These are phyloP conservation scores for Calcarisporium arbuscula DNA, from an alignment of 2,329 filamentous ascomycete species.

Conservation along the genomic window DNA sequence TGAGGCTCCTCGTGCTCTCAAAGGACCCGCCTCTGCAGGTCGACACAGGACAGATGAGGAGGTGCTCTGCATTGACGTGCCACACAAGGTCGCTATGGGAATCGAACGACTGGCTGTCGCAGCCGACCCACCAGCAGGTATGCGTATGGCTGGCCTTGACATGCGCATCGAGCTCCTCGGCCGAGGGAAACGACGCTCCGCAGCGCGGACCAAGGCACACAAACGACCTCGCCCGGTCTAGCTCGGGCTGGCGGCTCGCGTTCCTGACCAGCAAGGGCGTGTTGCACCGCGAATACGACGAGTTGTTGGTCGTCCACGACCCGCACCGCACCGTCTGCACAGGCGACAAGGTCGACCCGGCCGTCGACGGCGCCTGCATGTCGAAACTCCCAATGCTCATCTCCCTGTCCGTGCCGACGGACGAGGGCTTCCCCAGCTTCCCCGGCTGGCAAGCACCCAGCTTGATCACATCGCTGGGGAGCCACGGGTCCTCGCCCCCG, in stretches of 20 bases:
- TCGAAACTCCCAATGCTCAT: constrained; percentile 20
- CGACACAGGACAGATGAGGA: constrained; percentile 33
- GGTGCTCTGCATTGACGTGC: constrained; percentile 38
- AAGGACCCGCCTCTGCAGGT: constrained; percentile 32
- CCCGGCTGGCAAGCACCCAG: no score
- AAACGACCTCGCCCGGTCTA: constrained; percentile 8
- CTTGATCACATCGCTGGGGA: no score
- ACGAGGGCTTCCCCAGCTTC: no score
- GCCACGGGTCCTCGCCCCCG: no score
- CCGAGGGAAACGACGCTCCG: constrained; percentile 15
- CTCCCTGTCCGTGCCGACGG: no score
- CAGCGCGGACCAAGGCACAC: constrained; percentile 22
- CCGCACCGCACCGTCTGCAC: constrained; percentile 22
- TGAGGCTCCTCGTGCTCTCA: constrained; percentile 25
- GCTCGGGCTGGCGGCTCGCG: not conserved
- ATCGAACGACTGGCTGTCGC: constrained; percentile 27
- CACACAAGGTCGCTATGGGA: constrained; percentile 31
- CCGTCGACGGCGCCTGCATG: constrained; percentile 20
- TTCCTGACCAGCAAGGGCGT: not conserved
- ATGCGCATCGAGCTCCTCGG: constrained; percentile 18
- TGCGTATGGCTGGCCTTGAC: constrained; percentile 22
- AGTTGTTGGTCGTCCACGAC: constrained; percentile 6
- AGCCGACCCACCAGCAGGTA: constrained; percentile 34
- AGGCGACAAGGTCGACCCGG: constrained; percentile 22
- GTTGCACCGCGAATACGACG: not conserved